Percentiles rank a stretch among this genome's conserved stretches.
phyloP scores from a whole-genome alignment of 306 rosid genomes.

The Crotalaria pallida region DNA sequence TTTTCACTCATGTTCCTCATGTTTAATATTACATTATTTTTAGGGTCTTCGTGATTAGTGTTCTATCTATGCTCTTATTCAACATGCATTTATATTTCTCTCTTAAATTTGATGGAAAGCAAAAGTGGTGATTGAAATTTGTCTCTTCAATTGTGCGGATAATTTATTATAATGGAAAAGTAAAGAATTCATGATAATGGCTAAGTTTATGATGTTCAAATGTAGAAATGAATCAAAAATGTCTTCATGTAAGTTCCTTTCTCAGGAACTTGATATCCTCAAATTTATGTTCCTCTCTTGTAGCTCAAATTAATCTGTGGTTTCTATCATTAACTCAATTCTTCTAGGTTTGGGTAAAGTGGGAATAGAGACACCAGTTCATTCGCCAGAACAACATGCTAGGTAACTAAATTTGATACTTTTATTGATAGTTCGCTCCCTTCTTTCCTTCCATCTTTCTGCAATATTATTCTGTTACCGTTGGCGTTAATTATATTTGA shows the following conservation, averaged over 20 bases:
- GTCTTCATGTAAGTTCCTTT: slow-evolving; percentile 11
- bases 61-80: slow-evolving; percentile 1
- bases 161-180: slow-evolving; percentile 8
- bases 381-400: slow-evolving; percentile 61
- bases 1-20: not conserved
- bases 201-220: not conserved
- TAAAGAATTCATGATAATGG: not conserved
- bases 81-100: slow-evolving; percentile 1
- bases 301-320: not conserved
- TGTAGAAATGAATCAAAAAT: slow-evolving; percentile 1
- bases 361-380: slow-evolving; percentile 71
- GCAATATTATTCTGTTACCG: not conserved
- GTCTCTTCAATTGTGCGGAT: not conserved
- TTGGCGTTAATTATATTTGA: not conserved
- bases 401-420: slow-evolving; percentile 40
- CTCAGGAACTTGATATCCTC: slow-evolving; percentile 2
- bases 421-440: not conserved
- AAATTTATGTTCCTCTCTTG: not conserved
- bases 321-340: slow-evolving; percentile 19
- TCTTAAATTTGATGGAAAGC: slow-evolving; percentile 12
- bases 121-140: not conserved
- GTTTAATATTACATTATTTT: slow-evolving; percentile 5
- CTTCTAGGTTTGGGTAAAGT: slow-evolving; percentile 79
- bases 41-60: not conserved
- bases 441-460: not conserved